These are phyloP conservation scores for Globisporangium splendens DNA, from an alignment of 352 stramenopile species.

Conservation along the genomic window DNA sequence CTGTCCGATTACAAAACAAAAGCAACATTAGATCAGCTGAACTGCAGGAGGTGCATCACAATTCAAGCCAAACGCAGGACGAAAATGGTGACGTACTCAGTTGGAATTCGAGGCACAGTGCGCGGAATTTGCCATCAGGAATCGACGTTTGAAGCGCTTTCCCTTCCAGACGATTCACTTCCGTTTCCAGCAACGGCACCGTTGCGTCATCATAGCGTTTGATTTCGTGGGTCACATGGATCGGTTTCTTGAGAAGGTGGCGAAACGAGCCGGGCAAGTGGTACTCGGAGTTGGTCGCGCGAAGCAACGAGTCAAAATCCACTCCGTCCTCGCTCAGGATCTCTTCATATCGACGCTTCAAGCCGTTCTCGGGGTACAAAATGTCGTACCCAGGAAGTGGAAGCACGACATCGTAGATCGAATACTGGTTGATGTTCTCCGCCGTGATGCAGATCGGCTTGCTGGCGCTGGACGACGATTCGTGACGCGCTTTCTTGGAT, in stretches of 20 bases:
- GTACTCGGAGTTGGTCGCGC: slow-evolving; percentile 86
- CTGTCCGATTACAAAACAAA: slow-evolving; percentile 46
- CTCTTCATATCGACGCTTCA: slow-evolving; percentile 67
- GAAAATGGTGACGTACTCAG: slow-evolving; percentile 31
- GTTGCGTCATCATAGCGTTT: slow-evolving; percentile 92
- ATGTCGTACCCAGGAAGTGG: slow-evolving; percentile 93
- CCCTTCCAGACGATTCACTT: slow-evolving; percentile 78
- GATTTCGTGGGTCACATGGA: slow-evolving; percentile 88
- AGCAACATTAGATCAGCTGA: too few relatives aligned
- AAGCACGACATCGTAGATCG: slow-evolving; percentile 95
- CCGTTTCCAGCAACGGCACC: slow-evolving; percentile 91
- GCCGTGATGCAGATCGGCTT: slow-evolving; percentile 63
- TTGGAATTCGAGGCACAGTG: slow-evolving; percentile 81
- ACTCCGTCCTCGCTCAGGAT: slow-evolving; percentile 57
- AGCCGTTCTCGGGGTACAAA: slow-evolving; percentile 78
- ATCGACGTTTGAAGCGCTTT: slow-evolving; percentile 44
- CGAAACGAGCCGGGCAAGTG: slow-evolving; percentile 92
- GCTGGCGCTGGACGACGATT: slow-evolving; percentile 8
- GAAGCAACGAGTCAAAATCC: slow-evolving; percentile 61
- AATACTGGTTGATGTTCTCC: slow-evolving; percentile 89
- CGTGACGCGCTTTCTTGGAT: slow-evolving; percentile 35
- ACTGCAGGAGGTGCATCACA: too few relatives aligned
- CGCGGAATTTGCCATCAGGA: slow-evolving; percentile 49
- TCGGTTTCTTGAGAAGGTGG: slow-evolving; percentile 88
- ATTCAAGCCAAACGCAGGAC: neutral